These are phyloP conservation scores for Termitomyces sp. DNA, from an alignment of 768 basidiomycete genomes.

Conservation along the genomic window DNA sequence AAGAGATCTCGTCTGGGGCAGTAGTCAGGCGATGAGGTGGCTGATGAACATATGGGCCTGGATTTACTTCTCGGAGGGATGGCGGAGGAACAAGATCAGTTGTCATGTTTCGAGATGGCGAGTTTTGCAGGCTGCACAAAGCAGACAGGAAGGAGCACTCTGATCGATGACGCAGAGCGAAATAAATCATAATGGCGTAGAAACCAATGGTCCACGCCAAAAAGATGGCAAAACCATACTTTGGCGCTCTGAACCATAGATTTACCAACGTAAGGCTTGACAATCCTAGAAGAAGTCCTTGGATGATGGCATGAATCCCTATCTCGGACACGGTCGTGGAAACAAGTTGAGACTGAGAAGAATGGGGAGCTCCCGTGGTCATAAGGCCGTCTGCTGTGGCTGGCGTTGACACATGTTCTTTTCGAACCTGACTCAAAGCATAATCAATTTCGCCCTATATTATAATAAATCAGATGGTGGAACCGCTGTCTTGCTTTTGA, in stretches of 20 bases:
- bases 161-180: conserved; percentile 60
- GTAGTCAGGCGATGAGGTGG: conserved; percentile 51
- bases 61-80: conserved; percentile 42
- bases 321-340: conserved; percentile 35
- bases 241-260: conserved; percentile 54
- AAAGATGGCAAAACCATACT: conserved; percentile 59
- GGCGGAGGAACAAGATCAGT: conserved; percentile 29
- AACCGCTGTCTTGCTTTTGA: neutral
- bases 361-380: neutral
- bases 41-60: conserved; percentile 67
- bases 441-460: conserved; percentile 73
- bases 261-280: conserved; percentile 54
- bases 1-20: conserved; percentile 37
- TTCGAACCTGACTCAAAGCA: conserved; percentile 53
- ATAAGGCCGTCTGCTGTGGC: conserved; percentile 43
- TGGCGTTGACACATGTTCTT: conserved; percentile 47
- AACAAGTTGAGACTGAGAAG: conserved; percentile 4
- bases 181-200: conserved; percentile 48
- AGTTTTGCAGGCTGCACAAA: conserved; percentile 37
- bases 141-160: conserved; percentile 54
- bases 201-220: conserved; percentile 57
- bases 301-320: conserved; percentile 50
- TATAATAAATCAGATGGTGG: conserved; percentile 8
- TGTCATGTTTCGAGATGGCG: conserved; percentile 19
- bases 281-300: conserved; percentile 55